Conservation (phyloP, 169 alveolate genomes). For the Plasmodium blacklocki region DNA sequence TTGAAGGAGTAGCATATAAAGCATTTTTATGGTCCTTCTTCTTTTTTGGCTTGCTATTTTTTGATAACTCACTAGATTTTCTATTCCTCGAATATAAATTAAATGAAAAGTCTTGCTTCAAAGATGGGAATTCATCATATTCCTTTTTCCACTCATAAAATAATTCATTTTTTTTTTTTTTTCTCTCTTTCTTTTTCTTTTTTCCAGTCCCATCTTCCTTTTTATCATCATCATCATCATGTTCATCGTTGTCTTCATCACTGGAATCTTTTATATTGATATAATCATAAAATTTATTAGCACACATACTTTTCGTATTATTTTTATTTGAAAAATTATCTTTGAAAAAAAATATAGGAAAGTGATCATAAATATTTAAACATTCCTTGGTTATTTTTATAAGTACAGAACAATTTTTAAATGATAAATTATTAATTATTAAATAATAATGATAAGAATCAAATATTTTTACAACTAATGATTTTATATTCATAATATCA, state of each 20-base stretch:
- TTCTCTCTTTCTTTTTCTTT: not conserved
- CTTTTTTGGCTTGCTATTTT: slow-evolving; percentile 3
- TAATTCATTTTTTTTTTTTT: slow-evolving; percentile 2
- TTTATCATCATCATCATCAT: not conserved
- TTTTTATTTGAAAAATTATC: slow-evolving; percentile 12
- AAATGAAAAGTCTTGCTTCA: slow-evolving; percentile 13
- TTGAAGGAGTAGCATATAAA: not conserved
- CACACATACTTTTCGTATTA: not conserved
- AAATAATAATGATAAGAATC: slow-evolving; percentile 54
- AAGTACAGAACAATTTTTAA: slow-evolving; percentile 23
- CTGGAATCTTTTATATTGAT: slow-evolving; percentile 27
- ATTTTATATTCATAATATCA: slow-evolving; percentile 15
- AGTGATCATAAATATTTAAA: slow-evolving; percentile 62
- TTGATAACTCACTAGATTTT: not conserved
- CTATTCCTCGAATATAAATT: not conserved
- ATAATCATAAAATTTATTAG: slow-evolving; percentile 28
- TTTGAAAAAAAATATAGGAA: slow-evolving; percentile 61
- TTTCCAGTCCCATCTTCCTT: not conserved
- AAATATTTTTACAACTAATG: slow-evolving; percentile 32
- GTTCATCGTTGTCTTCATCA: not conserved
- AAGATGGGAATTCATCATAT: slow-evolving; percentile 11
- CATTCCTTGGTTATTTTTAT: slow-evolving; percentile 61
- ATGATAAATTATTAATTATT: slow-evolving; percentile 44
- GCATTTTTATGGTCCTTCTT: no score
- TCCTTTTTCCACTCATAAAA: not conserved